Conservation (phyloP, 2,329 filamentous ascomycete species). For the Cylindrodendrum hubeiense region DNA sequence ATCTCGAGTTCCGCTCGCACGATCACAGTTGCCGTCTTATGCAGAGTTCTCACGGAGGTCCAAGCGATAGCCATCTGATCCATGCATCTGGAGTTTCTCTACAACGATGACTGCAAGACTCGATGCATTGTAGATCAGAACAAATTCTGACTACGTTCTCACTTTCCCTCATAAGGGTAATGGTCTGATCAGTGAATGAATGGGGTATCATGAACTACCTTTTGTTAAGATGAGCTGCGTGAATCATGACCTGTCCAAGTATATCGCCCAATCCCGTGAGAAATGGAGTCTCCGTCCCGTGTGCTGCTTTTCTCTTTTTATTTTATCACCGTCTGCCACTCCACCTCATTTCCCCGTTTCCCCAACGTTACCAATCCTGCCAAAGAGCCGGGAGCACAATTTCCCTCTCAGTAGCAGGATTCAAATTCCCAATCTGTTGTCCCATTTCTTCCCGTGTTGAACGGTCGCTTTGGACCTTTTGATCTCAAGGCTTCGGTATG, state of each 20-base stretch:
- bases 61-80: no score
- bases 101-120: no score
- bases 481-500: conserved; percentile 83
- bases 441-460: conserved; percentile 29
- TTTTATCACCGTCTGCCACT: neutral
- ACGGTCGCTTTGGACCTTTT: conserved; percentile 22
- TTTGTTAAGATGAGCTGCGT: conserved; percentile 41
- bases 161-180: neutral
- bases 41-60: no score
- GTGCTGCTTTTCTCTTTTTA: conserved; percentile 2
- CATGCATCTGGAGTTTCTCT: no score
- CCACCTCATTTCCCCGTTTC: conserved; percentile 2
- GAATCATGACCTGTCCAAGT: conserved; percentile 40
- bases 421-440: neutral
- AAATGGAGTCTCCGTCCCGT: conserved; percentile 19
- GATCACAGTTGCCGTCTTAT: no score
- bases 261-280: conserved; percentile 25
- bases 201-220: conserved; percentile 45
- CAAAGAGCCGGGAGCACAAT: neutral
- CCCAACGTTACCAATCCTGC: neutral
- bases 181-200: conserved; percentile 28
- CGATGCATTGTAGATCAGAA: no score
- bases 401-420: neutral
- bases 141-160: neutral
- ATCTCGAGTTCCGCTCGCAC: no score